A percentile compares a stretch with the other conserved stretches of the same genome.
Evolutionary conservation across 371 early-diverging fungal genomes (phyloP).

Genomic region (Lichtheimia hyalospora): DNA sequence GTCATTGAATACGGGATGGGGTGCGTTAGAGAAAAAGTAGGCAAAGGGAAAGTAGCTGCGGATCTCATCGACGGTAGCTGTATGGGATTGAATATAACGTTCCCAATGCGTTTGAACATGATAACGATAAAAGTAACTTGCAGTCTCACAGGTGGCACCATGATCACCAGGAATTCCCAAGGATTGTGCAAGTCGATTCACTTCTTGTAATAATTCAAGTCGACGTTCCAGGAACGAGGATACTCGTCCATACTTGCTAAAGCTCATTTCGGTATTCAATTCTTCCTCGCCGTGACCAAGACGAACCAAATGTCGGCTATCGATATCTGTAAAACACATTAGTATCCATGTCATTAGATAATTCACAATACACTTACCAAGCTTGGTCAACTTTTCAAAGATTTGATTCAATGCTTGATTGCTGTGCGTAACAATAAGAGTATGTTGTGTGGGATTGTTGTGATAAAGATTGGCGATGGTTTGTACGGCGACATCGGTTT

Average conservation of each 20-base stretch:
- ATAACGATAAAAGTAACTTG: conserved; percentile 81
- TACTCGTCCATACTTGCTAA: conserved; percentile 92
- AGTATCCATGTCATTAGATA: background rate
- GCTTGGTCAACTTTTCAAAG: conserved; percentile 86
- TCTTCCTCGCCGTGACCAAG: conserved; percentile 95
- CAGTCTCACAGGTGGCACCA: conserved; percentile 92
- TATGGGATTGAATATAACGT: conserved; percentile 44
- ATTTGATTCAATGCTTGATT: conserved; percentile 95
- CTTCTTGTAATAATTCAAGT: conserved; percentile 70
- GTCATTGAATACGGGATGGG: conserved; percentile 69
- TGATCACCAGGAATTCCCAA: conserved; percentile 78
- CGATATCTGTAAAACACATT: conserved; percentile 63
- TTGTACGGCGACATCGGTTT: conserved; percentile 96
- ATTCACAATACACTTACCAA: conserved; percentile 33
- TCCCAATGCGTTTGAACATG: conserved; percentile 82
- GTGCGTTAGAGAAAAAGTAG: conserved; percentile 74
- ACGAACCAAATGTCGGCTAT: conserved; percentile 89
- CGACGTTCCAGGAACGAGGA: conserved; percentile 88
- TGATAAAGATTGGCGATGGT: conserved; percentile 92
- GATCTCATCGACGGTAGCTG: conserved; percentile 22
- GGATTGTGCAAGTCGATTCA: conserved; percentile 72
- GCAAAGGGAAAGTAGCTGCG: conserved; percentile 78
- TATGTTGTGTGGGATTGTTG: conserved; percentile 84
- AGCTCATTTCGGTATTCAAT: conserved; percentile 74
- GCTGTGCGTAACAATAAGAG: conserved; percentile 90